These are phyloP conservation scores for Acacia concinna DNA, from an alignment of 331 rosid genomes.

Conservation along the genomic window DNA sequence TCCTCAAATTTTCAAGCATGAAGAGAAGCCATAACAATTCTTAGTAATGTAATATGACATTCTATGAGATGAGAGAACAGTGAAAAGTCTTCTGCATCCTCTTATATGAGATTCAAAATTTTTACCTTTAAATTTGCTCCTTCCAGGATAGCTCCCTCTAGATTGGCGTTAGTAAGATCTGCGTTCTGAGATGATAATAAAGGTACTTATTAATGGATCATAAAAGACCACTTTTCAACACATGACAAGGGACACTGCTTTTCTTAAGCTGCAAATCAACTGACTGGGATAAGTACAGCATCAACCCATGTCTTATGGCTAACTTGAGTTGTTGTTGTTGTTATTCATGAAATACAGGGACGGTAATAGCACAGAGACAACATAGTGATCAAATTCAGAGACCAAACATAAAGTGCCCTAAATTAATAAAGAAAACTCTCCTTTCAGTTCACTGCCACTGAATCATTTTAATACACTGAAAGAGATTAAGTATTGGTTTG, in stretches of 20 bases:
- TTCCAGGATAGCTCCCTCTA: conserved; percentile 87
- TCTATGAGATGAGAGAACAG: conserved; percentile 4
- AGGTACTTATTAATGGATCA: conserved; percentile 19
- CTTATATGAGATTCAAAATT: conserved; percentile 18
- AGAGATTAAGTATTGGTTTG: too few species aligned
- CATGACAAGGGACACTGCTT: neutral
- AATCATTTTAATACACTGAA: neutral
- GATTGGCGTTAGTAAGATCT: conserved; percentile 88
- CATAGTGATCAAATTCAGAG: neutral
- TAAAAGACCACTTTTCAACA: conserved; percentile 7
- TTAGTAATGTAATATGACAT: neutral
- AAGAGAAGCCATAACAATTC: neutral
- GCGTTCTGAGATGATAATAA: conserved; percentile 64
- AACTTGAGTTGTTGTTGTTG: neutral
- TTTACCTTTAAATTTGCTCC: conserved; percentile 96
- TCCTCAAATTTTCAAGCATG: conserved; percentile 11
- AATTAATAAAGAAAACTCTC: neutral
- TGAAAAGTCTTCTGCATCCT: conserved; percentile 5
- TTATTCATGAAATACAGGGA: neutral
- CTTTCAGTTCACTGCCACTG: neutral
- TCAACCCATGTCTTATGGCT: neutral
- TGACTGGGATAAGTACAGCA: neutral
- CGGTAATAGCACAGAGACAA: neutral
- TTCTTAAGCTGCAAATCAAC: conserved; percentile 8
- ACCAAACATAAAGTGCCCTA: neutral